A percentile compares a stretch with the other conserved stretches of the same genome.
Conservation (phyloP, 169 alveolate genomes). For the Condylostoma magnum region DNA sequence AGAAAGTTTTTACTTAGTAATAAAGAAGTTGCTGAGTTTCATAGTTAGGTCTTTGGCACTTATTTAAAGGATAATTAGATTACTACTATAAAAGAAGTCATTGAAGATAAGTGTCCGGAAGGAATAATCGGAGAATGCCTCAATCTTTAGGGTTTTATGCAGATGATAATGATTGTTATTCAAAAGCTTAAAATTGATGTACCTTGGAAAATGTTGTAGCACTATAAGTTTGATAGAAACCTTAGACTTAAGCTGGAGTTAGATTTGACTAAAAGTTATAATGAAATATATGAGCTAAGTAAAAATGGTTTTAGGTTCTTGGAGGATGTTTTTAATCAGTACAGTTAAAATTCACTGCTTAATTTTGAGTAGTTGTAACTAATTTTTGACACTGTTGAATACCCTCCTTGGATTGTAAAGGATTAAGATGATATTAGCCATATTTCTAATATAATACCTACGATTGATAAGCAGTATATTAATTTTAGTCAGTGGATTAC, state of each 20-base stretch:
- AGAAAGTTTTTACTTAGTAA: conserved; percentile 49
- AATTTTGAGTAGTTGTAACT: not conserved
- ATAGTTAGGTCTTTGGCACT: conserved; percentile 53
- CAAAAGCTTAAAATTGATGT: conserved; percentile 62
- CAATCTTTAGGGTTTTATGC: conserved; percentile 58
- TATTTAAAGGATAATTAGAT: conserved; percentile 49
- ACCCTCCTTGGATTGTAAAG: conserved; percentile 31
- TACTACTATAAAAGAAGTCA: conserved; percentile 58
- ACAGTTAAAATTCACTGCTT: not conserved
- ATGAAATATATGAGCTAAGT: not conserved
- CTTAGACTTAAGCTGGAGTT: not conserved
- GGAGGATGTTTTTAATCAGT: conserved; percentile 8
- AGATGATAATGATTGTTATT: conserved; percentile 48
- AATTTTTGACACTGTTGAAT: not conserved
- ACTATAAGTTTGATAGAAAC: conserved; percentile 3
- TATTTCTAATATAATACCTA: too few species aligned
- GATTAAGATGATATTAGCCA: too few species aligned
- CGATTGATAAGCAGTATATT: too few species aligned
- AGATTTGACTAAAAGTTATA: not conserved
- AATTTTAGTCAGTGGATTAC: too few species aligned
- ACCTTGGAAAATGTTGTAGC: conserved; percentile 42
- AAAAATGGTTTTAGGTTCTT: not conserved
- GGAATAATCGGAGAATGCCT: conserved; percentile 36
- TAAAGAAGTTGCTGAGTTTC: conserved; percentile 50
- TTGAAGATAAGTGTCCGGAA: conserved; percentile 36